Conservation (phyloP, 2,329 filamentous ascomycete species). For the Verticillium tricorpus region DNA sequence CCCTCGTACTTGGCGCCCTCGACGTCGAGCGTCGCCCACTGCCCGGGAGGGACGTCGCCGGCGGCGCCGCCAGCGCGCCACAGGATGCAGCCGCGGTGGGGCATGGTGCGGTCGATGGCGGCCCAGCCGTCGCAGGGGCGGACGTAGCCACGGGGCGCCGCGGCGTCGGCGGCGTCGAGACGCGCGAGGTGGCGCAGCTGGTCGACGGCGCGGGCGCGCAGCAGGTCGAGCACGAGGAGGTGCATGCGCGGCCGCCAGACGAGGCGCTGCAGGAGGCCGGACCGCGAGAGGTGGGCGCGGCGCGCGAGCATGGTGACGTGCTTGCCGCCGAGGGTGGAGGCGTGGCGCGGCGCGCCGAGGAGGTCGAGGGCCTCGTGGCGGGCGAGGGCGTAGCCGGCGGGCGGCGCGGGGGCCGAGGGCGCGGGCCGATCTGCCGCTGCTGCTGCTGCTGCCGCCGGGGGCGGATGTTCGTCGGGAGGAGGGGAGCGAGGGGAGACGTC, state of each 20-base stretch:
- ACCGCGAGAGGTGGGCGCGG: constrained; percentile 10
- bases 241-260: constrained; percentile 55
- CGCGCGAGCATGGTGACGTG: constrained; percentile 2
- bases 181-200: constrained; percentile 36
- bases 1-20: constrained; percentile 24
- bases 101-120: constrained; percentile 28
- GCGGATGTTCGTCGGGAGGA: constrained; percentile 1
- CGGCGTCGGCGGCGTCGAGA: constrained; percentile 18
- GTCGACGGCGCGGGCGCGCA: constrained; percentile 43
- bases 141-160: constrained; percentile 25
- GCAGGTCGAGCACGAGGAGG: constrained; percentile 41
- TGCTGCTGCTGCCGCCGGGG: no score
- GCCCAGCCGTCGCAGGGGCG: constrained; percentile 39
- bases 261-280: constrained; percentile 19
- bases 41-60: not conserved
- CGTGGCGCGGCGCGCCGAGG: not conserved
- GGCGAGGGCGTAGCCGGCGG: constrained; percentile 6
- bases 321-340: not conserved
- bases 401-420: constrained; percentile 3
- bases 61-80: constrained; percentile 21
- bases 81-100: constrained; percentile 40
- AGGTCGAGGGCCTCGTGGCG: constrained; percentile 1
- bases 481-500: not conserved
- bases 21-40: constrained; percentile 27
- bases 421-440: no score